A percentile compares a stretch with the other conserved stretches of the same genome.
Conservation (phyloP, 305 asterid species). For the Fraxinus nigra region DNA sequence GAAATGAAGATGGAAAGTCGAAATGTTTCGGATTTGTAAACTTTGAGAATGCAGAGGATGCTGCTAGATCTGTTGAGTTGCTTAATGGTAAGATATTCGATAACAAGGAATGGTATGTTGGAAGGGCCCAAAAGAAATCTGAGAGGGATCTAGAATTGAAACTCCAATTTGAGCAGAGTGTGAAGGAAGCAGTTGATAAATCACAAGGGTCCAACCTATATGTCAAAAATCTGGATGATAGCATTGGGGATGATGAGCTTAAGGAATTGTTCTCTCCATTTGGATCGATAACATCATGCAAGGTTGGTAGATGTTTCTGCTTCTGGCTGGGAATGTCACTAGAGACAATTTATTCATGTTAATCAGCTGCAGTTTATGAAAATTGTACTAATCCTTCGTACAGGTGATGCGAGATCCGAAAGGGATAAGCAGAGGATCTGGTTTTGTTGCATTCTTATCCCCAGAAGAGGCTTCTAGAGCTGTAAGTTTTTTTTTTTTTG, state of each 20-base stretch:
- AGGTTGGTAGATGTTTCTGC: constrained; percentile 44
- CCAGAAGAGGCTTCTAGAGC: constrained; percentile 90
- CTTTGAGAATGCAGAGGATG: constrained; percentile 91
- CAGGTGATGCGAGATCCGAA: constrained; percentile 92
- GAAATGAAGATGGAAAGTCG: constrained; percentile 84
- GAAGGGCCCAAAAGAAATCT: constrained; percentile 91
- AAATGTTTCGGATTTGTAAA: constrained; percentile 92
- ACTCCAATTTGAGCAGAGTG: constrained; percentile 69
- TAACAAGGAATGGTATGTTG: constrained; percentile 83
- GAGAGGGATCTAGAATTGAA: constrained; percentile 84
- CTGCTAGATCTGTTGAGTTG: constrained; percentile 83
- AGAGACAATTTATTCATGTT: background rate
- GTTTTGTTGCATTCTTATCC: constrained; percentile 85
- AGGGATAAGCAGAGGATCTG: constrained; percentile 89
- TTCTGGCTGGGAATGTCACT: background rate
- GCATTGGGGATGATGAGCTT: constrained; percentile 74
- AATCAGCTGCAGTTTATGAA: background rate
- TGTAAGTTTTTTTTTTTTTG: constrained; percentile 27
- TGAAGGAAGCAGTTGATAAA: constrained; percentile 76
- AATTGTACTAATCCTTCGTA: constrained; percentile 3
- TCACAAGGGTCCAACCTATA: constrained; percentile 82
- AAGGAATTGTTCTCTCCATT: constrained; percentile 75
- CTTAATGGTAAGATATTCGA: constrained; percentile 71
- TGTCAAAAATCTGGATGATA: constrained; percentile 82
- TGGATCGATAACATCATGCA: constrained; percentile 90